phyloP scores from a whole-genome alignment of 805 yeast genomes.

The Yarrowia deformans region DNA sequence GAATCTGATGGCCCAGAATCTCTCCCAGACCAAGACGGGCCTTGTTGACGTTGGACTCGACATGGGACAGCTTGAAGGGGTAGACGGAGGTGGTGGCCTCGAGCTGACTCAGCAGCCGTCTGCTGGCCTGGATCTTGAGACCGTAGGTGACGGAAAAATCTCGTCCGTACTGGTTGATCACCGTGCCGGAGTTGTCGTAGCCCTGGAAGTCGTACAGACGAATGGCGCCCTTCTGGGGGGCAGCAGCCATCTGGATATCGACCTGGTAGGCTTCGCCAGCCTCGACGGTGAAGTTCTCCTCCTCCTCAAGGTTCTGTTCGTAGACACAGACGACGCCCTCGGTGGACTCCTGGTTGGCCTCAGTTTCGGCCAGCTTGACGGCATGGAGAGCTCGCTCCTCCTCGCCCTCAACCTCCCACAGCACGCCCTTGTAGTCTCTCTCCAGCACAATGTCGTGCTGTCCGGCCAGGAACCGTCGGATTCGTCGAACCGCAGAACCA shows the following conservation, averaged over 20 bases:
- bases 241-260: constrained; percentile 82
- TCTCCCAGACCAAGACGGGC: constrained; percentile 81
- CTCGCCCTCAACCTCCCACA: constrained; percentile 50
- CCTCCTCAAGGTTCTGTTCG: constrained; percentile 44
- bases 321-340: constrained; percentile 49
- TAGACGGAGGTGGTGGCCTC: constrained; percentile 82
- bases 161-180: constrained; percentile 62
- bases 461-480: constrained; percentile 93
- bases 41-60: constrained; percentile 65
- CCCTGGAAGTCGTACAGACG: constrained; percentile 47
- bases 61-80: constrained; percentile 86
- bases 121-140: constrained; percentile 75
- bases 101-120: constrained; percentile 71
- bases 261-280: constrained; percentile 88
- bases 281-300: constrained; percentile 70
- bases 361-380: constrained; percentile 39
- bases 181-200: constrained; percentile 44
- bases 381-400: constrained; percentile 40
- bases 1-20: constrained; percentile 77
- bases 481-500: constrained; percentile 89
- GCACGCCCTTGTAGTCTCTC: constrained; percentile 87
- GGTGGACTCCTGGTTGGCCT: constrained; percentile 12
- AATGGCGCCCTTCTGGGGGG: constrained; percentile 51
- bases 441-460: constrained; percentile 95
- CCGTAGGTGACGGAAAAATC: constrained; percentile 85